Percentiles rank a stretch among this genome's conserved stretches.
Evolutionary conservation across 2,329 filamentous ascomycete genomes (phyloP).

Genomic region (Aureobasidium pullulans): DNA sequence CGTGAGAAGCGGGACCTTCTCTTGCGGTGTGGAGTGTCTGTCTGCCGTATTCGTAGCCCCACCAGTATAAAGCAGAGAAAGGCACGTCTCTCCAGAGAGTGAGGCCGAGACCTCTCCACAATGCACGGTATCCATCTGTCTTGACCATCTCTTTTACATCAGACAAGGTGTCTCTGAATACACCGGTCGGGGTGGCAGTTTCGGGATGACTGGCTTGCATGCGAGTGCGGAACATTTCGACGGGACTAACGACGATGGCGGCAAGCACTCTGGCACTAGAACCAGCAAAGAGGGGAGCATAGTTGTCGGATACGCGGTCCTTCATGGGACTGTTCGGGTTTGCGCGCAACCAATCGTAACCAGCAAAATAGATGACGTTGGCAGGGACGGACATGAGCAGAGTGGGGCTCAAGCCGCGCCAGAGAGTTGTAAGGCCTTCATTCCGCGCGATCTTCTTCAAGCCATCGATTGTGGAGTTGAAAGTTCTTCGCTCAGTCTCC

Average conservation of each 20-base stretch:
- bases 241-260: conserved; percentile 75
- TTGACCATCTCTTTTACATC: conserved; percentile 74
- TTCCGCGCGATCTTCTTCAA: conserved; percentile 90
- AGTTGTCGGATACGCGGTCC: conserved; percentile 54
- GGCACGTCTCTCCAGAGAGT: conserved; percentile 96
- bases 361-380: conserved; percentile 98
- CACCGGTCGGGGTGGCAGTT: conserved; percentile 49
- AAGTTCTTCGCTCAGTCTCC: conserved; percentile 72
- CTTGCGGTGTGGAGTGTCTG: conserved; percentile 63
- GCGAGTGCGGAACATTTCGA: conserved; percentile 89
- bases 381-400: conserved; percentile 88
- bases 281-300: conserved; percentile 74
- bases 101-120: conserved; percentile 85
- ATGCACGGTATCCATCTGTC: conserved; percentile 64
- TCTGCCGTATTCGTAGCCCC: conserved; percentile 84
- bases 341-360: conserved; percentile 88
- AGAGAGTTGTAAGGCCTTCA: conserved; percentile 78
- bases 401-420: conserved; percentile 91
- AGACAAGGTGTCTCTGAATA: conserved; percentile 70
- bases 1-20: conserved; percentile 20
- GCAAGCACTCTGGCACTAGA: conserved; percentile 70
- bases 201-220: conserved; percentile 63
- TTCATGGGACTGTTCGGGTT: conserved; percentile 65
- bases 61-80: conserved; percentile 97
- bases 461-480: conserved; percentile 86